A percentile compares a stretch with the other conserved stretches of the same genome.
These are phyloP conservation scores for Erigeron philadelphicus DNA, from an alignment of 140 eudicot genomes.

Conservation along the genomic window DNA sequence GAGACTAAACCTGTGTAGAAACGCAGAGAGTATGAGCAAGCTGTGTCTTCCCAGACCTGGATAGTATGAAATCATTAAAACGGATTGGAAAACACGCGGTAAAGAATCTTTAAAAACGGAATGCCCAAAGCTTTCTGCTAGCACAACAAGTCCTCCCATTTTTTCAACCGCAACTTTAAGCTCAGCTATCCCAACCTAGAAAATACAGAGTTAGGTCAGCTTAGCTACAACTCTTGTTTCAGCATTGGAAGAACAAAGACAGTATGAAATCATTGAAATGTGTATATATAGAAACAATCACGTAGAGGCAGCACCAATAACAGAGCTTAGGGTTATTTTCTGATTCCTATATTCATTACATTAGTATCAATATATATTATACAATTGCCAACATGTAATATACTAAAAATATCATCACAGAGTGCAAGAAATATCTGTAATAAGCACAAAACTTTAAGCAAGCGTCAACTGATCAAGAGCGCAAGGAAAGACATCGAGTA, in stretches of 20 bases:
- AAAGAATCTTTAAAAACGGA: constrained; percentile 88
- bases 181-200: constrained; percentile 96
- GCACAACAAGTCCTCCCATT: constrained; percentile 94
- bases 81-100: constrained; percentile 69
- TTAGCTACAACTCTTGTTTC: neutral
- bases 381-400: neutral
- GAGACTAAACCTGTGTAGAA: constrained; percentile 64
- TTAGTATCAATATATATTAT: neutral
- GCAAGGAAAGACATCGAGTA: constrained; percentile 91
- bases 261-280: neutral
- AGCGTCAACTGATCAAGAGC: constrained; percentile 87
- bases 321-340: neutral
- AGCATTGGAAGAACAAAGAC: neutral
- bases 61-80: too few species aligned
- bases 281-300: neutral
- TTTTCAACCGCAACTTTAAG: constrained; percentile 91
- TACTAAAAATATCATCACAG: too few species aligned
- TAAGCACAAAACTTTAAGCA: neutral
- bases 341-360: neutral
- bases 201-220: constrained; percentile 13
- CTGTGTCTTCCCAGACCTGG: constrained; percentile 97
- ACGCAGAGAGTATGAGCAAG: constrained; percentile 96
- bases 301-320: neutral
- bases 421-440: too few species aligned
- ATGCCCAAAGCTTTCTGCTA: constrained; percentile 98